Base-by-base conservation (phyloP, 139 green algal species). In the Coelastrella sp. region DNA sequence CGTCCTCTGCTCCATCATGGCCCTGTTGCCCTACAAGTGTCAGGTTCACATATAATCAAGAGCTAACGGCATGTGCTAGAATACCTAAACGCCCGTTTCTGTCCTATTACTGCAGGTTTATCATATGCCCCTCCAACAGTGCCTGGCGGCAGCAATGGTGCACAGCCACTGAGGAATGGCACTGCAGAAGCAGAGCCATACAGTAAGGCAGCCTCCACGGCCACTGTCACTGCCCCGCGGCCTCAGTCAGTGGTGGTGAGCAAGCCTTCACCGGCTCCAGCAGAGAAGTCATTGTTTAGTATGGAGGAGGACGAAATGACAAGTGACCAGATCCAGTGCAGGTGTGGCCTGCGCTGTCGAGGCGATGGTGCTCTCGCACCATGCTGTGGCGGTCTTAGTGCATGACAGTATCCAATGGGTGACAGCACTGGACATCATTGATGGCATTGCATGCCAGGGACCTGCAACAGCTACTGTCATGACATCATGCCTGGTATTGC, bases 271-370 rank as follows among this genome's bases (percentile, higher is more conserved):
- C 40, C 73, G n/a, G 41, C 83, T 21, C 15, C 82, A 25, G 15
- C 21, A 40, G 27, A 79, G n/a, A 34, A 11, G 66, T 88, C 86
- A 59, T 50, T 95, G 40, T 81, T 95, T 35, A 93, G 85, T 75
- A 92, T 95, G 81, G 94, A 96, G 64, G 94, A 97, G 64, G 94
- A 97, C 1, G 94, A 97, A 40, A 89, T 93, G 79, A 89, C 66
- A 19, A 68, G 82, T 2, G 93, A 96, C 68, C 89, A 93, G 62
- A 81, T 94, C 50, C 89, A 94, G 84, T 96, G 94, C 88, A 91
- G 80, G 88, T 83, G 67, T 3, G 73, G 15, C 21, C 37, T 6
- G 5, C 30, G n/a, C 30, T n/a, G 3, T 9, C 17, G 6, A n/a
- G 21, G 53, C 53, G 30, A 19, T 32, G 21, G 19, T 32, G 6